Conservation (phyloP, 192 early-diverging fungal genomes). For the Linnemannia hyalina region DNA sequence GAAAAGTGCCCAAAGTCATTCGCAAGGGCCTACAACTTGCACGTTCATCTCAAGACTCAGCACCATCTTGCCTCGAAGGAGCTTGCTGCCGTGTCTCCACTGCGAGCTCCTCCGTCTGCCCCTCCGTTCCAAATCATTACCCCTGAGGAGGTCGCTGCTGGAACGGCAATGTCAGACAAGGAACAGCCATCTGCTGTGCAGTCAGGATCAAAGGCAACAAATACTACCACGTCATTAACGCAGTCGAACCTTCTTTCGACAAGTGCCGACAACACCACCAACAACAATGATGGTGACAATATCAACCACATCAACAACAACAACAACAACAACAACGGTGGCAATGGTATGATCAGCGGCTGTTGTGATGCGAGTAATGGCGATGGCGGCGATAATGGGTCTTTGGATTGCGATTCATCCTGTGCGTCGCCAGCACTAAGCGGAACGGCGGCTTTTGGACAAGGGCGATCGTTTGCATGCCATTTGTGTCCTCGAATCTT, state of each 20-base stretch:
- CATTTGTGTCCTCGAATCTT: constrained; percentile 76
- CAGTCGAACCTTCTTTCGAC: not conserved
- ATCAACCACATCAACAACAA: not conserved
- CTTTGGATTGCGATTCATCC: not conserved
- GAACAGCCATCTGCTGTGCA: not conserved
- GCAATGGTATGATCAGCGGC: not conserved
- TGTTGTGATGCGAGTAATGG: not conserved
- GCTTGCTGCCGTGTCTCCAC: not conserved
- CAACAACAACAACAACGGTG: not conserved
- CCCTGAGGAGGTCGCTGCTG: not conserved
- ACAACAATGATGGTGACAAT: not conserved
- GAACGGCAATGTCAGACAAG: not conserved
- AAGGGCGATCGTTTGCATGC: constrained; percentile 61
- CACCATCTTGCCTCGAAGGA: constrained; percentile 20
- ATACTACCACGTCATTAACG: not conserved
- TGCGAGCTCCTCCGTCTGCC: not conserved
- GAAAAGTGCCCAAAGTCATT: constrained; percentile 30
- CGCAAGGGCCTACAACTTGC: constrained; percentile 19
- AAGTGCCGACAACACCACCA: no score
- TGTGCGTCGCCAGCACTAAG: not conserved
- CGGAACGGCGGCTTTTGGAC: not conserved
- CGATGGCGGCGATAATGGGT: not conserved
- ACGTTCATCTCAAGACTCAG: constrained; percentile 16
- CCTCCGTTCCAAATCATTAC: not conserved
- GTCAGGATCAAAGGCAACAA: not conserved